Evolutionary conservation across 129 eudicot species (phyloP).

Genomic region (Escallonia rubra): DNA sequence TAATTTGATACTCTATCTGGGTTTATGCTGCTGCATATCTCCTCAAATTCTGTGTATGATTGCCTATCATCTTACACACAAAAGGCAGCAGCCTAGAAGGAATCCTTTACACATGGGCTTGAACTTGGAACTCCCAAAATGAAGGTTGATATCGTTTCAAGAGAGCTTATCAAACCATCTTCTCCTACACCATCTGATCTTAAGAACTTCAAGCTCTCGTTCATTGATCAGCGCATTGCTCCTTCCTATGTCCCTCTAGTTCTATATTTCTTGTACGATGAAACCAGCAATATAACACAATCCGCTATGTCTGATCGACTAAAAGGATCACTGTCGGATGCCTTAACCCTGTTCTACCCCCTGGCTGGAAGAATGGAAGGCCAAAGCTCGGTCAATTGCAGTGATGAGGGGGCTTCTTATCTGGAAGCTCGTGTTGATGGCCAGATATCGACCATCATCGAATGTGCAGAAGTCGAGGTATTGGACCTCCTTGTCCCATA

Average conservation of each 20-base stretch:
- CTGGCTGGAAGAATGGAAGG: constrained; percentile 17
- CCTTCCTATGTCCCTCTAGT: constrained; percentile 16
- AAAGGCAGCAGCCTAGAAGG: no score
- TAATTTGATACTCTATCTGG: no score
- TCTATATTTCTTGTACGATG: constrained; percentile 14
- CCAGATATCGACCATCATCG: constrained; percentile 2
- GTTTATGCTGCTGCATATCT: no score
- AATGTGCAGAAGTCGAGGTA: constrained; percentile 3
- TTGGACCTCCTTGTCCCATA: neutral
- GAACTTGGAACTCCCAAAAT: neutral
- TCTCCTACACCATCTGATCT: constrained; percentile 24
- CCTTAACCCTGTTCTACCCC: constrained; percentile 22
- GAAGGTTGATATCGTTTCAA: constrained; percentile 8
- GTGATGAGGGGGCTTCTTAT: constrained; percentile 22
- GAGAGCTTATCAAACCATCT: constrained; percentile 19
- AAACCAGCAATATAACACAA: neutral
- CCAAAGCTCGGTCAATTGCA: constrained; percentile 10
- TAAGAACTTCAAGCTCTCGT: constrained; percentile 10
- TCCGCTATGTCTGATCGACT: neutral
- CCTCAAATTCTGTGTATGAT: no score
- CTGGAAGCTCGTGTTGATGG: constrained; percentile 14
- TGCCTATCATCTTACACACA: no score
- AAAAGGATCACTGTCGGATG: constrained; percentile 13
- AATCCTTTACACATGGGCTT: no score
- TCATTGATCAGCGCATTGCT: constrained; percentile 19